Evolutionary conservation across 495 filamentous ascomycete genomes (phyloP).

Genomic region (Aspergillus bertholletiae): DNA sequence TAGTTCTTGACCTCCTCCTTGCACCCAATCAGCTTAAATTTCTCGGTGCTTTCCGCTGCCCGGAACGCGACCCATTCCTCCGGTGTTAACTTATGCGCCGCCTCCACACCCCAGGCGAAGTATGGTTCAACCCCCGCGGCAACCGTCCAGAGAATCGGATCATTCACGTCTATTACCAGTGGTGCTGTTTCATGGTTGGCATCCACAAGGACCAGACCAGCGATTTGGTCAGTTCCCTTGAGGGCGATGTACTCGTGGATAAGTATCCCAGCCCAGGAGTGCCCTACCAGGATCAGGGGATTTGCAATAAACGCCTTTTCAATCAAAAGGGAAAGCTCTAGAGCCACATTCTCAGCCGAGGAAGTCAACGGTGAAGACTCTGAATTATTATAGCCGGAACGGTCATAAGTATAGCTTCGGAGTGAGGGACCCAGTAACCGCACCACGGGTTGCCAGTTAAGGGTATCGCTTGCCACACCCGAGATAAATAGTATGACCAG

Average conservation of each 20-base stretch:
- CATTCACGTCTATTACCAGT: conserved; percentile 14
- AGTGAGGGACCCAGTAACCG: conserved; percentile 7
- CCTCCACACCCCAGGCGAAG: conserved; percentile 7
- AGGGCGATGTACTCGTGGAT: conserved; percentile 16
- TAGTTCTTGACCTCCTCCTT: conserved; percentile 7
- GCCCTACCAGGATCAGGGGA: conserved; percentile 13
- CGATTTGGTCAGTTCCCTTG: conserved; percentile 4
- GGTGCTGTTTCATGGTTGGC: conserved; percentile 16
- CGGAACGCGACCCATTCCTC: conserved; percentile 13
- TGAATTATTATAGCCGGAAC: conserved; percentile 11
- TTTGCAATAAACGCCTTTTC: conserved; percentile 6
- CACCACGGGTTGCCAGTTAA: conserved; percentile 14
- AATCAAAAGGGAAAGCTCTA: conserved; percentile 12
- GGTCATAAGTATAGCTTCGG: conserved; percentile 15
- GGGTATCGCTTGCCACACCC: conserved; percentile 11
- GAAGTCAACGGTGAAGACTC: conserved; percentile 8
- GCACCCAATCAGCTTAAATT: conserved; percentile 1
- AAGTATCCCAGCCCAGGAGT: conserved; percentile 17
- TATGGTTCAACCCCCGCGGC: conserved; percentile 9
- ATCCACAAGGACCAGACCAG: conserved; percentile 14
- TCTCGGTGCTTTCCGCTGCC: conserved; percentile 8
- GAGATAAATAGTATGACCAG: conserved; percentile 11
- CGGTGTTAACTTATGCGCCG: conserved; percentile 8
- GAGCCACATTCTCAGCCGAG: conserved; percentile 8
- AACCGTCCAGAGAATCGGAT: conserved; percentile 10